These are phyloP conservation scores for Triticum urartu DNA, from an alignment of 176 grass and related monocot genomes.

Conservation along the genomic window DNA sequence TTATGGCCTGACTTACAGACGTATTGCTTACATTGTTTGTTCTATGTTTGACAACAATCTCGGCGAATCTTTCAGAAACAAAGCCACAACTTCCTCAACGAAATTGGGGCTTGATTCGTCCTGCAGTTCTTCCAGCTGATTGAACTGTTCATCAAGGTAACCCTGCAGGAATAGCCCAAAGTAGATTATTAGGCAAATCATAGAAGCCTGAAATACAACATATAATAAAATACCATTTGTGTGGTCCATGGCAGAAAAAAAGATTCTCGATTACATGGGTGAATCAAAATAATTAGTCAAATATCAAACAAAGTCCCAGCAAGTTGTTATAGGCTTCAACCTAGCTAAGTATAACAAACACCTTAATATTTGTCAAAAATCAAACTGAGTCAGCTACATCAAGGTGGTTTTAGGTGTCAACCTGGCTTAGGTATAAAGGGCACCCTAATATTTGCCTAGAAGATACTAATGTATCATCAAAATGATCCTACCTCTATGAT, in stretches of 20 bases:
- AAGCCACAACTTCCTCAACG: constrained; percentile 72
- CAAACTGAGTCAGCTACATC: background rate
- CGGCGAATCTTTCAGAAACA: constrained; percentile 72
- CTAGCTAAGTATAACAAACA: constrained; percentile 36
- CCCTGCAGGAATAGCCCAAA: constrained; percentile 40
- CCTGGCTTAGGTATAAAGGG: constrained; percentile 35
- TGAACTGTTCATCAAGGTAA: constrained; percentile 76
- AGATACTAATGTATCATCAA: constrained; percentile 47
- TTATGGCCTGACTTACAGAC: background rate
- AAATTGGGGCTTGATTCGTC: constrained; percentile 81
- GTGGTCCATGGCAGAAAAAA: background rate
- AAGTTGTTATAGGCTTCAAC: constrained; percentile 41
- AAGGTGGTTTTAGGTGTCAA: constrained; percentile 37
- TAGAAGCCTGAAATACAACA: background rate
- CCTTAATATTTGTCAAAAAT: constrained; percentile 15
- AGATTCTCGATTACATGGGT: background rate
- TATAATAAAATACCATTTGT: background rate
- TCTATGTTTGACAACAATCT: constrained; percentile 68
- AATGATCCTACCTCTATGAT: constrained; percentile 43
- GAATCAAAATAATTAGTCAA: background rate
- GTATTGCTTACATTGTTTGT: constrained; percentile 54
- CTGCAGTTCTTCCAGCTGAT: constrained; percentile 74
- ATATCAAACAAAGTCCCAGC: constrained; percentile 17
- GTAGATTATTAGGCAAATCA: background rate
- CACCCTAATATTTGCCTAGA: constrained; percentile 23